A percentile compares a stretch with the other conserved stretches of the same genome.
Conservation (phyloP, 176 grass and related monocot genomes). For the Ampelocalamus luodianensis region DNA sequence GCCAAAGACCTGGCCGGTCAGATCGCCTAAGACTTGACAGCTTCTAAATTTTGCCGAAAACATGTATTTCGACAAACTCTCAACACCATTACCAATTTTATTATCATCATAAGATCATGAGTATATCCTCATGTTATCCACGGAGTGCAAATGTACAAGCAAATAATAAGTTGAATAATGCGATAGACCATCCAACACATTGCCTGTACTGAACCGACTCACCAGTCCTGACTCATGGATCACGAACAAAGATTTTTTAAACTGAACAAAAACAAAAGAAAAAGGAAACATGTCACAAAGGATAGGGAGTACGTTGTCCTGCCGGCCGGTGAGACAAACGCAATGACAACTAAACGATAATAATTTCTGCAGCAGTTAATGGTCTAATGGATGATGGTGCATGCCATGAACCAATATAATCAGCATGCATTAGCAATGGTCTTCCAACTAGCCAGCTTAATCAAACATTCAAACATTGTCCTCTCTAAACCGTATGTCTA, state of each 20-base stretch:
- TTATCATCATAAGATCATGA: no score
- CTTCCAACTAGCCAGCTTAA: constrained; percentile 25
- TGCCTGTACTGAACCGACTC: no score
- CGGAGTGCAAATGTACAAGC: neutral
- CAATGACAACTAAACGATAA: constrained; percentile 23
- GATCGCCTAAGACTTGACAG: no score
- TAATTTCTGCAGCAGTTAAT: neutral
- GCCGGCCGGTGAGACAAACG: constrained; percentile 19
- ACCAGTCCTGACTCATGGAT: neutral
- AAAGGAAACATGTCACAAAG: neutral
- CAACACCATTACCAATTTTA: no score
- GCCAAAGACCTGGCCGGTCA: no score
- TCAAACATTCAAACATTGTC: constrained; percentile 16
- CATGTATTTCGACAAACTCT: no score
- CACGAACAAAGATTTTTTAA: neutral
- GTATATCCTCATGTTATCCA: no score
- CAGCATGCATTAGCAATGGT: constrained; percentile 18
- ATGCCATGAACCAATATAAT: constrained; percentile 27
- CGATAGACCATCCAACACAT: neutral
- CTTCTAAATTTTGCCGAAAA: no score
- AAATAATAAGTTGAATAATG: neutral
- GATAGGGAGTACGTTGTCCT: neutral
- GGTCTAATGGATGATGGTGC: constrained; percentile 7
- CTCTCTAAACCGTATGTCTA: neutral
- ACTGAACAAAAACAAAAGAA: neutral